Base-by-base conservation (phyloP, 331 rosid species). In the Prunus yedoensis region DNA sequence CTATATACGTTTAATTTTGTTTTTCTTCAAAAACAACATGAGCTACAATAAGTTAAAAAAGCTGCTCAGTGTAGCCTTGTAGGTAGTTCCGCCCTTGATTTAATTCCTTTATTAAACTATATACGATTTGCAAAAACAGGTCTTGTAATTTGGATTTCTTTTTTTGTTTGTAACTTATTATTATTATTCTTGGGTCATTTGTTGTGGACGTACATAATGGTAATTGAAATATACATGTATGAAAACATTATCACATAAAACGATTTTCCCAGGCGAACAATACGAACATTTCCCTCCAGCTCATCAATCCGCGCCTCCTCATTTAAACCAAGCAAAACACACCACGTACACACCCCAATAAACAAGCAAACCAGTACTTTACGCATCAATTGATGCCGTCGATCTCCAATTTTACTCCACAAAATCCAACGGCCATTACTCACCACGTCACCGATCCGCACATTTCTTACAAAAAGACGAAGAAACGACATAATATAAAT, bases 381-480 rank as follows among this genome's bases (percentile, higher is more conserved):
- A 30, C 3, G 47, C 47, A 30, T 62, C 23, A 16, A 16, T 15
- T 12, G 51, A 38, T 62, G 25, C 70, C 78, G 78, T 74, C 8
- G 16, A 28, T 27, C 17, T 47, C 4, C 46, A 14, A 9, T 3
- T 65, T 18, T 10, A 8, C 27, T 71, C 10, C 2, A 0, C 10
- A 0, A 0, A 4, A 71, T 71, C 66, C 54, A 21, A 56, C 76
- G 66, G 53, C 1, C 12, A 3, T 0, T 5, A 1, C 1, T 18
- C 1, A 9, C 58, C 58, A 43, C 45, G 27, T 25, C 77, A 58
- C 12, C 77, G 27, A 73, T 73, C 77, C 68, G 68, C 43, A 58
- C 65, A 54, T 56, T 0, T 4, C 0, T 2, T 38, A 17, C 47
- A 38, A 51, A 56, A 66, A 16, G 51, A 1, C 58, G 4, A 20